phyloP scores from a whole-genome alignment of 164 flowering plant species.

The Magnolia changhungtana region DNA sequence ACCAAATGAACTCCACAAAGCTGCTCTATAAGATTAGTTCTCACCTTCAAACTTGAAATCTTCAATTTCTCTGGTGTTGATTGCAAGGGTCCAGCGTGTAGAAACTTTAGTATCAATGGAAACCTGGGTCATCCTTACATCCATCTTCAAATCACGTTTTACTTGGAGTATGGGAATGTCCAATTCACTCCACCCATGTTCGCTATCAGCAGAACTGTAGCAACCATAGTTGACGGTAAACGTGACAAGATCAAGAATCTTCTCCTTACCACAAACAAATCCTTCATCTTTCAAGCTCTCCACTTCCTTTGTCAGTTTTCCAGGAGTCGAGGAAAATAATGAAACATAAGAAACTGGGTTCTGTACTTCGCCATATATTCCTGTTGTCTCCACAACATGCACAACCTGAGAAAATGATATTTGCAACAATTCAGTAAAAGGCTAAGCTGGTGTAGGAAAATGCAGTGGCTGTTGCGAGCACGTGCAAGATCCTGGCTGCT shows the following conservation, averaged over 20 bases:
- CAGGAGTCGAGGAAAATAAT: conserved; percentile 76
- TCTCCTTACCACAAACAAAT: conserved; percentile 69
- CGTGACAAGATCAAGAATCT: conserved; percentile 66
- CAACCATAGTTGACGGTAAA: conserved; percentile 87
- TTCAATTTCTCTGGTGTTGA: conserved; percentile 60
- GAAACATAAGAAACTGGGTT: conserved; percentile 67
- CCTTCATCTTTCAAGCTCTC: conserved; percentile 61
- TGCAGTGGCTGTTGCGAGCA: background rate
- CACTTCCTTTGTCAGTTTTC: conserved; percentile 66
- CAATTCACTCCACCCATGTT: conserved; percentile 65
- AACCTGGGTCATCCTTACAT: conserved; percentile 48
- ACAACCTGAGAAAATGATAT: conserved; percentile 59
- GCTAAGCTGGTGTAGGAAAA: background rate
- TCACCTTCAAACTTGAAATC: conserved; percentile 80
- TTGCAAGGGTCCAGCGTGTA: conserved; percentile 83
- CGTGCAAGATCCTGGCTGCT: no score
- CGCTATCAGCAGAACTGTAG: conserved; percentile 40
- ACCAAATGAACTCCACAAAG: background rate
- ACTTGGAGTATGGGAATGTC: conserved; percentile 67
- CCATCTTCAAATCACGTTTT: conserved; percentile 36
- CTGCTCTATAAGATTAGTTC: background rate
- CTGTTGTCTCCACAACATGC: conserved; percentile 80
- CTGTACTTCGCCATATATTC: conserved; percentile 33
- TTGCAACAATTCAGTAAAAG: background rate
- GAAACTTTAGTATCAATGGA: conserved; percentile 66